A percentile compares a stretch with the other conserved stretches of the same genome.
Evolutionary conservation across 75 land plant species (phyloP).

Genomic region (Isoetes taiwanensis): DNA sequence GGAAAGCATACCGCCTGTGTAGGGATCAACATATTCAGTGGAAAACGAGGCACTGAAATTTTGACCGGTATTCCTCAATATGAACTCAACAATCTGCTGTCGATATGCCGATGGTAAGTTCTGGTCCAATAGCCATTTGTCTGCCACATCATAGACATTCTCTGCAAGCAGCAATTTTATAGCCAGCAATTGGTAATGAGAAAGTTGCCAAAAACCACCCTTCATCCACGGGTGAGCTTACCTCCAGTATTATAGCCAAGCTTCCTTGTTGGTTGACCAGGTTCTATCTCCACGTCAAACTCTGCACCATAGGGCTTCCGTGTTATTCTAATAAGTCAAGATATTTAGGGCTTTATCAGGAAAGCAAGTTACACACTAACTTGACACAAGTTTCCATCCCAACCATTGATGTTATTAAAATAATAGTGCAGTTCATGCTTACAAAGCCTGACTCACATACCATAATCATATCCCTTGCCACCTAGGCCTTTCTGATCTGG

Average conservation of each 20-base stretch:
- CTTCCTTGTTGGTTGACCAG: constrained; percentile 85
- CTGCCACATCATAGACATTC: constrained; percentile 75
- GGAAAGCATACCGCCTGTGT: constrained; percentile 73
- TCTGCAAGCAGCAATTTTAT: constrained; percentile 51
- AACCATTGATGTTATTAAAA: not conserved
- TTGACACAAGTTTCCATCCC: not conserved
- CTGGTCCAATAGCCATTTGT: constrained; percentile 86
- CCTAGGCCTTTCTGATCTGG: constrained; percentile 57
- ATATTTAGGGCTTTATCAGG: too few relatives aligned
- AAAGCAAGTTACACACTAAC: too few relatives aligned
- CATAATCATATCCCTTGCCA: constrained; percentile 87
- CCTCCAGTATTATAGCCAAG: constrained; percentile 86
- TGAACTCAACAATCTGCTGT: constrained; percentile 89
- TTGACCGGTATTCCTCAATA: constrained; percentile 77
- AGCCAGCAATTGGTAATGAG: too few relatives aligned
- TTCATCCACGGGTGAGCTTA: too few relatives aligned
- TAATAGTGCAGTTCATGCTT: not conserved
- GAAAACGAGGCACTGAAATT: constrained; percentile 20
- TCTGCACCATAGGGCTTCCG: constrained; percentile 25
- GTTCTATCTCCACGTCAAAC: constrained; percentile 98
- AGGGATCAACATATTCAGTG: constrained; percentile 74
- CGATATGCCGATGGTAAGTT: constrained; percentile 66
- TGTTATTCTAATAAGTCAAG: not conserved
- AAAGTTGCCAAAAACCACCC: too few relatives aligned
- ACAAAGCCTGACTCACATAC: constrained; percentile 22